Evolutionary conservation across 495 filamentous ascomycete species (phyloP).

Genomic region (Penicillium atrosanguineum): DNA sequence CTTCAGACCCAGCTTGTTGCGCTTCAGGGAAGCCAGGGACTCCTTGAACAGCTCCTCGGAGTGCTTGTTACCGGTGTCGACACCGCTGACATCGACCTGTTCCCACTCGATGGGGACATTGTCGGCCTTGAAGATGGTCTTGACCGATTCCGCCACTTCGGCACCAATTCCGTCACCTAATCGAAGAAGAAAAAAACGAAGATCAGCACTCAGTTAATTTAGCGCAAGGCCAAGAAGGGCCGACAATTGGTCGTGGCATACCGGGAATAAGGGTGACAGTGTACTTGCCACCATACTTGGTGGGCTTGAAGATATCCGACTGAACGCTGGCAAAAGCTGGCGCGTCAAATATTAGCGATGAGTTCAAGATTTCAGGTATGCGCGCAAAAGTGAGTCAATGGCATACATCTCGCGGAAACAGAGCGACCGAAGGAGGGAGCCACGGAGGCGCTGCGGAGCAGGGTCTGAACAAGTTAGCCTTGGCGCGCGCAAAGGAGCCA

Average conservation of each 20-base stretch:
- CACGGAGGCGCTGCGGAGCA: slow-evolving; percentile 41
- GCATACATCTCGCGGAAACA: slow-evolving; percentile 45
- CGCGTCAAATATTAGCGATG: slow-evolving; percentile 18
- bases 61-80: slow-evolving; percentile 82
- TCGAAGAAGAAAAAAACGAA: not conserved
- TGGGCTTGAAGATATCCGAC: slow-evolving; percentile 94
- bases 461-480: slow-evolving; percentile 32
- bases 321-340: slow-evolving; percentile 70
- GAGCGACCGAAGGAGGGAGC: slow-evolving; percentile 35
- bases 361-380: not conserved
- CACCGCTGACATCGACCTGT: slow-evolving; percentile 92
- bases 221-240: not conserved
- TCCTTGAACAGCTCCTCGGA: slow-evolving; percentile 93
- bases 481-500: slow-evolving; percentile 5
- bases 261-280: slow-evolving; percentile 96
- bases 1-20: slow-evolving; percentile 98
- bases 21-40: slow-evolving; percentile 88
- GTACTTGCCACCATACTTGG: slow-evolving; percentile 99
- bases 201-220: slow-evolving; percentile 2
- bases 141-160: slow-evolving; percentile 96
- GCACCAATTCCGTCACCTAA: slow-evolving; percentile 94
- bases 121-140: slow-evolving; percentile 99
- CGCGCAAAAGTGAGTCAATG: slow-evolving; percentile 6
- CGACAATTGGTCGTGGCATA: slow-evolving; percentile 30
- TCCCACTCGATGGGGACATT: slow-evolving; percentile 99